Percentiles rank a stretch among this genome's conserved stretches.
These are phyloP conservation scores for Wickerhamomyces ciferrii DNA, from an alignment of 805 yeast species.

Conservation along the genomic window DNA sequence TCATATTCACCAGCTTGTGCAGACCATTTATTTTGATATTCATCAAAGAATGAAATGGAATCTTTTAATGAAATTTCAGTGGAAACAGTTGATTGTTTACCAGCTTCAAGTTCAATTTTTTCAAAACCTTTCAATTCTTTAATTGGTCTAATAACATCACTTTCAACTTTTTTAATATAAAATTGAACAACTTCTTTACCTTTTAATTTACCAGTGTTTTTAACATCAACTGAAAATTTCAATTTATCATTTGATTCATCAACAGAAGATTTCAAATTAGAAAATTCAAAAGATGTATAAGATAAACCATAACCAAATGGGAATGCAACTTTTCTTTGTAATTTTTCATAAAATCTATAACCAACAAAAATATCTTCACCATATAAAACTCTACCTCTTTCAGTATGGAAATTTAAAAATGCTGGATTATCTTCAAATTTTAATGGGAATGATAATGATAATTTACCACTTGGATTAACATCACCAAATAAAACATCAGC, in stretches of 20 bases:
- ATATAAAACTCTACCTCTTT: constrained; percentile 48
- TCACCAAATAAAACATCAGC: constrained; percentile 61
- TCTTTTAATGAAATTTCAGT: constrained; percentile 40
- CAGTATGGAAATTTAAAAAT: constrained; percentile 43
- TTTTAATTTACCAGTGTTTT: constrained; percentile 40
- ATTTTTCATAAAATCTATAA: constrained; percentile 54
- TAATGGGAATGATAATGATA: constrained; percentile 51
- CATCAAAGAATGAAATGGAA: constrained; percentile 50
- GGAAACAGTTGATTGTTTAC: constrained; percentile 32
- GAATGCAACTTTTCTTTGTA: constrained; percentile 40
- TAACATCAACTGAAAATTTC: constrained; percentile 32
- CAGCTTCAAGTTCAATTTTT: constrained; percentile 41
- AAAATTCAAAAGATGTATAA: constrained; percentile 44
- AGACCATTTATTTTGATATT: constrained; percentile 42
- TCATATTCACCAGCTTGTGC: constrained; percentile 45
- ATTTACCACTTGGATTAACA: constrained; percentile 54
- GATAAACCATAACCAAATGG: constrained; percentile 65
- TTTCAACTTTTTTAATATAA: constrained; percentile 35
- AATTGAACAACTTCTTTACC: constrained; percentile 57
- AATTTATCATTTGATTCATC: constrained; percentile 22
- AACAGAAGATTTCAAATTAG: constrained; percentile 28
- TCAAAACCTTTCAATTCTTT: constrained; percentile 58
- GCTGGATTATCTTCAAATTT: constrained; percentile 51
- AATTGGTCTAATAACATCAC: constrained; percentile 40
- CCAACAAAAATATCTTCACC: constrained; percentile 68